These are phyloP conservation scores for Podila horticola DNA, from an alignment of 192 early-diverging fungal species.

Conservation along the genomic window DNA sequence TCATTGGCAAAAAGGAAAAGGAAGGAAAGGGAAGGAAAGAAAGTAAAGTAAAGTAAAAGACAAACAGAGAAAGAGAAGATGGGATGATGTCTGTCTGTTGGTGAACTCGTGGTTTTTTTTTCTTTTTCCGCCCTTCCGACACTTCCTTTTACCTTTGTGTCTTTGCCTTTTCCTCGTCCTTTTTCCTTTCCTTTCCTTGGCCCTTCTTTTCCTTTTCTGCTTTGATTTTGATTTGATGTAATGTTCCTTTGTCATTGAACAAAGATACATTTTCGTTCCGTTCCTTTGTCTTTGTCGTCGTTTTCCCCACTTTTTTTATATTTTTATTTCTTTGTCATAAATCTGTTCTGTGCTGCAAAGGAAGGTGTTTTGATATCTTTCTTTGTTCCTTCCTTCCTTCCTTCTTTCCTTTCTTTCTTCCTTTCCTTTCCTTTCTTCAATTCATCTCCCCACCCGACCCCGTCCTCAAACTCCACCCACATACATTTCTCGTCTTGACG, in stretches of 20 bases:
- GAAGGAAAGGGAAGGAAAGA: neutral
- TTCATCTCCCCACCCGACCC: neutral
- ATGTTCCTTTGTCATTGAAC: neutral
- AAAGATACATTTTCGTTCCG: neutral
- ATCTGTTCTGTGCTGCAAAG: neutral
- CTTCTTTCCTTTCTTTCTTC: neutral
- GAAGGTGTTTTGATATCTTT: neutral
- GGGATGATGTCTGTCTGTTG: too few relatives aligned
- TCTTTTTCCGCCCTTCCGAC: neutral
- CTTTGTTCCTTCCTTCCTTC: neutral
- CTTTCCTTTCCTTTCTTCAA: neutral
- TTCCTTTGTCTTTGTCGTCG: constrained; percentile 1
- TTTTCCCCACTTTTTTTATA: neutral
- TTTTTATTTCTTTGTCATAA: neutral
- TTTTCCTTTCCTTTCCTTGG: neutral
- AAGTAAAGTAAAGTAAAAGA: constrained; percentile 2
- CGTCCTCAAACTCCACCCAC: neutral
- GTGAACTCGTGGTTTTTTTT: neutral
- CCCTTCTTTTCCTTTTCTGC: constrained; percentile 5
- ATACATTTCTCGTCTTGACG: neutral
- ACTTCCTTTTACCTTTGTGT: neutral
- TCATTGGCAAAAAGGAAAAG: constrained; percentile 1
- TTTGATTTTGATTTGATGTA: neutral
- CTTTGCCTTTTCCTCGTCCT: neutral
- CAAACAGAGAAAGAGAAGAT: neutral